These are phyloP conservation scores for Lathyrus oleraceus DNA, from an alignment of 306 rosid genomes.

Conservation along the genomic window DNA sequence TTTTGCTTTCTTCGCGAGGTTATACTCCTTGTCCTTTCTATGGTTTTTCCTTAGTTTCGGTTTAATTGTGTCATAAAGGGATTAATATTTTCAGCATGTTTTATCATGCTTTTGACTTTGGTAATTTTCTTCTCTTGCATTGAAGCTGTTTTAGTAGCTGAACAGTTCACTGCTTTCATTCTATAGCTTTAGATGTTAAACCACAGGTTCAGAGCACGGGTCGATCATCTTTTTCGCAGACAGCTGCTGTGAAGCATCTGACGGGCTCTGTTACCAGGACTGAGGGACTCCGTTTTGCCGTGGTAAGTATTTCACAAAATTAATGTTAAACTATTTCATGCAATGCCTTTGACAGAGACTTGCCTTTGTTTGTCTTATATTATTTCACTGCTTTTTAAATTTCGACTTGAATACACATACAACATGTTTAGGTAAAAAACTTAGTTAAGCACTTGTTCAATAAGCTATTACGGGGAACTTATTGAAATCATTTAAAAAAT, in stretches of 20 bases:
- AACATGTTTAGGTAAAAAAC: neutral
- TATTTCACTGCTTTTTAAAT: neutral
- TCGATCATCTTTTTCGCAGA: constrained; percentile 48
- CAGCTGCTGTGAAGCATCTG: constrained; percentile 75
- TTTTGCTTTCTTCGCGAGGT: constrained; percentile 40
- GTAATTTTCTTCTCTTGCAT: constrained; percentile 11
- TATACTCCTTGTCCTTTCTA: constrained; percentile 15
- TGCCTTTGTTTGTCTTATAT: neutral
- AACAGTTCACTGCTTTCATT: constrained; percentile 27
- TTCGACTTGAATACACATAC: neutral
- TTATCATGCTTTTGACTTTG: neutral
- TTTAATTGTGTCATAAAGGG: neutral
- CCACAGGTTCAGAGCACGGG: constrained; percentile 38
- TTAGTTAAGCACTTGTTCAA: neutral
- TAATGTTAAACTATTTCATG: neutral
- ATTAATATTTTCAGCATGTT: constrained; percentile 19
- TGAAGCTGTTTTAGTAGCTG: constrained; percentile 23
- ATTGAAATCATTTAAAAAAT: neutral
- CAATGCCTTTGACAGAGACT: neutral
- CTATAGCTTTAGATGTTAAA: constrained; percentile 27
- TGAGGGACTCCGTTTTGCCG: constrained; percentile 83
- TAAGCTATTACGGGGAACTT: neutral
- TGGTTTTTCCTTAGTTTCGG: neutral
- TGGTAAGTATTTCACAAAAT: constrained; percentile 48
- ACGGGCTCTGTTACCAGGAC: constrained; percentile 72